Evolutionary conservation across 345 rosid species (phyloP), one percentile per base, ranked within the genome.

Genomic region (Eucalyptus tenuipes): DNA sequence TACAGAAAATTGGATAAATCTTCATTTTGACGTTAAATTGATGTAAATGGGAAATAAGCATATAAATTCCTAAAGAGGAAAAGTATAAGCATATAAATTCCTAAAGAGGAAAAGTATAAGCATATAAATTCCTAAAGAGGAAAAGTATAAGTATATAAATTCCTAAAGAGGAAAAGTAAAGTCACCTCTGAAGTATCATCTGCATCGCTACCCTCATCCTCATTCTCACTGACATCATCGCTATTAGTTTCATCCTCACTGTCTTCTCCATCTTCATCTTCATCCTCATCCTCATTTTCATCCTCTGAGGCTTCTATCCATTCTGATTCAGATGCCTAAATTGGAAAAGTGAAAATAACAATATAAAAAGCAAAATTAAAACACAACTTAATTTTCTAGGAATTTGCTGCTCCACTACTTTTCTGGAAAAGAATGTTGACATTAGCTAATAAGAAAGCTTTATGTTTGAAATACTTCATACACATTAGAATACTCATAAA

Each of bases 231-330:
- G 90, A 88, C 92, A 87, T 95, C 93, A 90, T 91, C 95, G 82
- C 91, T 92, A 87, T 91, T 90, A 86, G 93, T 92, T 89, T 93
- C 95, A 75, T 91, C 91, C 44, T 93, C 93, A 82, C 92, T 91
- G 47, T 94, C 97, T 27, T 94, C 97, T 9, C 93, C 96, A 86
- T 88, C 97, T 20, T 90, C 96, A 86, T 88, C 97, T 20, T 88
- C 91, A 53, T 93, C 95, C 2, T 94, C 99, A n/a, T 96, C 98
- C 31, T 92, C 99, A 88, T 95, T 96, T 49, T 97, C 99, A 82
- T 94, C 96, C 87, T 97, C 99, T 29, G 98, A 96, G 66, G 93
- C 96, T 89, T 96, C 98, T 53, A 96, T 90, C 99, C 99, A 97
- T 92, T 97, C 98, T 82, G 96, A 92, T 93, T 97, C 98, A 90